phyloP scores from a whole-genome alignment of 2,329 filamentous ascomycete genomes.

The Exophiala bonariae region DNA sequence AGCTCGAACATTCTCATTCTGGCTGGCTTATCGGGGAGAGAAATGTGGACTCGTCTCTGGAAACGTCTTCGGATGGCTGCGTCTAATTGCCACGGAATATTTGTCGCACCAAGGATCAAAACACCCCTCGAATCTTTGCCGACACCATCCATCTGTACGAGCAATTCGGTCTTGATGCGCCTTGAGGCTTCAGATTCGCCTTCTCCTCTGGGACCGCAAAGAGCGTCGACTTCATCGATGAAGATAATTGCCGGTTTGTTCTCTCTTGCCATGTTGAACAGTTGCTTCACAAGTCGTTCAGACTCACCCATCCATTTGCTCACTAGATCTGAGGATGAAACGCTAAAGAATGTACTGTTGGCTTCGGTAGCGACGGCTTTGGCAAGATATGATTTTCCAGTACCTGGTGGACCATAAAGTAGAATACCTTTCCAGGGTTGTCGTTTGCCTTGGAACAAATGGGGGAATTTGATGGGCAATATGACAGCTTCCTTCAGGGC shows the following conservation, averaged over 20 bases:
- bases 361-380: conserved; percentile 98
- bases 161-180: conserved; percentile 96
- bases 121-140: conserved; percentile 94
- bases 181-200: conserved; percentile 96
- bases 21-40: conserved; percentile 80
- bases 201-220: conserved; percentile 89
- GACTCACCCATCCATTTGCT: conserved; percentile 99
- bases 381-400: conserved; percentile 94
- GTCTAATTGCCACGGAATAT: conserved; percentile 98
- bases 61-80: conserved; percentile 94
- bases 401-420: conserved; percentile 92
- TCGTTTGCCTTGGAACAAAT: conserved; percentile 91
- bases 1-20: conserved; percentile 95
- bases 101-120: conserved; percentile 91
- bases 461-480: conserved; percentile 96
- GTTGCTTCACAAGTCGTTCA: conserved; percentile 92
- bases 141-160: conserved; percentile 99
- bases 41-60: conserved; percentile 94
- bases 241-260: conserved; percentile 99
- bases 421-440: conserved; percentile 98
- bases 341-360: conserved; percentile 98
- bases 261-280: conserved; percentile 97
- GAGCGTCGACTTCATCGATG: conserved; percentile 95
- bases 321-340: conserved; percentile 94
- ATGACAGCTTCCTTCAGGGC: conserved; percentile 97